Percentiles rank a stretch among this genome's conserved stretches.
Evolutionary conservation across 768 basidiomycete genomes (phyloP).

Genomic region (Russula sp.): DNA sequence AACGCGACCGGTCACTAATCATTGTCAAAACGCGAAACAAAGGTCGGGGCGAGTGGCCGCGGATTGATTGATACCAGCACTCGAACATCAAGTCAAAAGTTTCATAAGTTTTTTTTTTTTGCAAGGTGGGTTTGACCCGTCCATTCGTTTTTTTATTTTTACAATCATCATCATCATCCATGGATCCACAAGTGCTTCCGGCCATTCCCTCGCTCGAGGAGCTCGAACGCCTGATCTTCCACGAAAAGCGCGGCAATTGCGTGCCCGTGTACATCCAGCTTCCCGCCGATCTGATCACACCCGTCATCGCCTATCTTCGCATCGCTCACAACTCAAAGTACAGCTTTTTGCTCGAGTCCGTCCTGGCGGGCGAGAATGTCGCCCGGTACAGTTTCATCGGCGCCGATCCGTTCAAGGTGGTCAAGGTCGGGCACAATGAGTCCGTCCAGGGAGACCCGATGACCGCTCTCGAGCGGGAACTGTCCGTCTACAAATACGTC

Average conservation of each 20-base stretch:
- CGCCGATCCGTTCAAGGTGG: conserved; percentile 88
- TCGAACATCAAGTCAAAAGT: no score
- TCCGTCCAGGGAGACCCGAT: conserved; percentile 85
- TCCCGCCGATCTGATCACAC: conserved; percentile 93
- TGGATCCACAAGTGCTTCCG: conserved; percentile 38
- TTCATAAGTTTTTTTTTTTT: no score
- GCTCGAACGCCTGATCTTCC: conserved; percentile 69
- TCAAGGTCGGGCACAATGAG: conserved; percentile 82
- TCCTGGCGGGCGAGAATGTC: conserved; percentile 82
- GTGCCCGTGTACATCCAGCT: conserved; percentile 89
- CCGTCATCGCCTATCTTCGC: conserved; percentile 93
- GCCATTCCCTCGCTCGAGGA: conserved; percentile 65
- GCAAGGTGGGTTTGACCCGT: not conserved
- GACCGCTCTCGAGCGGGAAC: conserved; percentile 73
- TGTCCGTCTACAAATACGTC: conserved; percentile 81
- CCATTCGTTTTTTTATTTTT: not conserved
- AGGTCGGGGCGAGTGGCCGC: no score
- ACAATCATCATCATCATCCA: not conserved
- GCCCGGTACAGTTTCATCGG: conserved; percentile 96
- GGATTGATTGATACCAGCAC: not conserved
- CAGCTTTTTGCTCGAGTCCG: conserved; percentile 92
- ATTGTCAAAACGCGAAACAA: not conserved
- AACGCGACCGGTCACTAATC: not conserved
- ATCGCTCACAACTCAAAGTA: conserved; percentile 89
- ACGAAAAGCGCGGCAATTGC: conserved; percentile 84